phyloP scores from a whole-genome alignment of 164 flowering plant species.

The Tetrastigma voinierianum region DNA sequence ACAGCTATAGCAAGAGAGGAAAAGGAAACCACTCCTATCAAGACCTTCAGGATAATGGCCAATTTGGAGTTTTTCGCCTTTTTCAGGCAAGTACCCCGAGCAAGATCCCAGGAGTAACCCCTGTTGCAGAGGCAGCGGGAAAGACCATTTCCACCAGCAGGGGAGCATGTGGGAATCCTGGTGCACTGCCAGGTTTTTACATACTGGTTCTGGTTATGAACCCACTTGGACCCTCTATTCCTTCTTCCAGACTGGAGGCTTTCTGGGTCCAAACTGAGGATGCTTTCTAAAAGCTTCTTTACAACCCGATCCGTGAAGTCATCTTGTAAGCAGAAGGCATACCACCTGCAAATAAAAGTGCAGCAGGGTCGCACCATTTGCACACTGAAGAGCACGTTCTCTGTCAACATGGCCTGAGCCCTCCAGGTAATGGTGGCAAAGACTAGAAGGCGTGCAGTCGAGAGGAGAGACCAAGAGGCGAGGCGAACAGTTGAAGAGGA shows the following conservation, averaged over 20 bases:
- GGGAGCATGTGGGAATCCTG: constrained; percentile 33
- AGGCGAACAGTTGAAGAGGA: constrained; percentile 65
- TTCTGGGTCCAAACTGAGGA: constrained; percentile 42
- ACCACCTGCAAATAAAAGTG: constrained; percentile 66
- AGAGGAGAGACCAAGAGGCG: constrained; percentile 61
- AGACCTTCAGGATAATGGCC: too few species aligned
- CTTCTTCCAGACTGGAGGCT: constrained; percentile 57
- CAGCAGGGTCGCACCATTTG: constrained; percentile 46
- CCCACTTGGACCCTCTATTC: constrained; percentile 76
- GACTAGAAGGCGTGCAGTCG: constrained; percentile 57
- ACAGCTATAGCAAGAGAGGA: constrained; percentile 23
- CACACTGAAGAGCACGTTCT: constrained; percentile 37
- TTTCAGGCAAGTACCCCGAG: constrained; percentile 37
- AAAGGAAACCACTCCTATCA: constrained; percentile 24
- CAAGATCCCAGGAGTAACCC: constrained; percentile 48
- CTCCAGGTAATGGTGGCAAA: constrained; percentile 56
- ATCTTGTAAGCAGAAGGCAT: constrained; percentile 72
- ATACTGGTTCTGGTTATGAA: constrained; percentile 55
- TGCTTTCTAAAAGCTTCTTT: constrained; percentile 65
- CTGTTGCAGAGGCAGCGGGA: constrained; percentile 49
- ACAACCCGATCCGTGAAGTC: constrained; percentile 64
- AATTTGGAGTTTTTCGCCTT: constrained; percentile 13
- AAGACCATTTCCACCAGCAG: constrained; percentile 17
- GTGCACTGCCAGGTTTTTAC: constrained; percentile 53
- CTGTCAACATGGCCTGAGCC: constrained; percentile 40